Conservation (phyloP, 768 basidiomycete species). For the Suillus ampliporus region DNA sequence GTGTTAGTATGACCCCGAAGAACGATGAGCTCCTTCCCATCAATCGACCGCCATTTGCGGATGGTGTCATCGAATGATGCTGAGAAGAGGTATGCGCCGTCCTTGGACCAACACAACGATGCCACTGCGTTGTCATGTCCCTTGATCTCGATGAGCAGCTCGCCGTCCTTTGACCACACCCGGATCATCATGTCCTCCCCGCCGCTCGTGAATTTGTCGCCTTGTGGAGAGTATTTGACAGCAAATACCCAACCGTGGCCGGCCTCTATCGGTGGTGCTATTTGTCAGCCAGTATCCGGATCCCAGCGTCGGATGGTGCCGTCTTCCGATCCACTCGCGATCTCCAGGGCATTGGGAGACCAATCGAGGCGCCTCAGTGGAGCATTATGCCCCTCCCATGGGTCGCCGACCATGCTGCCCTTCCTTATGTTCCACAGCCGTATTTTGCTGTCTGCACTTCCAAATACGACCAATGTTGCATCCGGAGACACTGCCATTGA, state of each 20-base stretch:
- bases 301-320: slow-evolving; percentile 22
- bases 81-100: neutral
- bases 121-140: neutral
- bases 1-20: neutral
- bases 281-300: neutral
- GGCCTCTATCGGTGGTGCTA: neutral
- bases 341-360: slow-evolving; percentile 14
- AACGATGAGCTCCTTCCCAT: neutral
- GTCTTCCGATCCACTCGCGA: slow-evolving; percentile 19
- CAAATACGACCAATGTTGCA: neutral
- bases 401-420: neutral
- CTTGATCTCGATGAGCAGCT: neutral
- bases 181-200: neutral
- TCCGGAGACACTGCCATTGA: neutral
- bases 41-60: neutral
- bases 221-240: neutral
- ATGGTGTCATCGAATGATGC: neutral
- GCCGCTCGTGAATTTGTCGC: neutral
- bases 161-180: neutral
- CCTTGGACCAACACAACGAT: neutral
- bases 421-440: neutral
- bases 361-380: slow-evolving; percentile 15
- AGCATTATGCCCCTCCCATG: neutral
- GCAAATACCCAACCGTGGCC: neutral
- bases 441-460: neutral